Conservation (phyloP, 805 yeast species). For the Wickerhamomyces bovis region DNA sequence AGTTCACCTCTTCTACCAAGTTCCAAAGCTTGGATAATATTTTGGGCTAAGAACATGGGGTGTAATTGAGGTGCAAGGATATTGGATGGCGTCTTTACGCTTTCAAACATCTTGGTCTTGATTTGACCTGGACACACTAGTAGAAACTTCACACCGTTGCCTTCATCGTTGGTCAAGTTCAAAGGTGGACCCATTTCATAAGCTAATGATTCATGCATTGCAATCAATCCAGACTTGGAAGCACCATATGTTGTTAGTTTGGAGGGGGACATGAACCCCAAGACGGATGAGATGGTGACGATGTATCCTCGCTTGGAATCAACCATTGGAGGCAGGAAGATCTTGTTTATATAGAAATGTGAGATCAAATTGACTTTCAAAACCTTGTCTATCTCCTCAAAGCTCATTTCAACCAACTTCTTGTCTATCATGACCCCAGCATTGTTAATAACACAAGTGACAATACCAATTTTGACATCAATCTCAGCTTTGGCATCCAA, state of each 20-base stretch:
- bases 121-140: conserved; percentile 87
- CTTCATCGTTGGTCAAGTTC: conserved; percentile 21
- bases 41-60: conserved; percentile 57
- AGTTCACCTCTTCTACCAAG: conserved; percentile 64
- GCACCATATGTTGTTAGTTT: conserved; percentile 79
- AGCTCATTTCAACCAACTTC: conserved; percentile 45
- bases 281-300: conserved; percentile 75
- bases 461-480: conserved; percentile 43
- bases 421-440: conserved; percentile 72
- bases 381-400: conserved; percentile 54
- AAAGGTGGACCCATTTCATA: conserved; percentile 54
- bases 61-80: conserved; percentile 79
- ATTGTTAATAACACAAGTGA: conserved; percentile 72
- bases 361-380: conserved; percentile 67
- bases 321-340: conserved; percentile 72
- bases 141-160: conserved; percentile 61
- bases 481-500: conserved; percentile 35
- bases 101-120: conserved; percentile 65
- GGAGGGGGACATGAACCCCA: conserved; percentile 85
- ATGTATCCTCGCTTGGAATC: conserved; percentile 59
- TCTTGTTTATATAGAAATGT: conserved; percentile 60
- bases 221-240: conserved; percentile 79
- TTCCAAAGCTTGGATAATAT: conserved; percentile 49
- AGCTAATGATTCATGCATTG: conserved; percentile 75
- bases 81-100: conserved; percentile 67